These are phyloP conservation scores for Coemansia sp. DNA, from an alignment of 192 early-diverging fungal genomes.

Conservation along the genomic window DNA sequence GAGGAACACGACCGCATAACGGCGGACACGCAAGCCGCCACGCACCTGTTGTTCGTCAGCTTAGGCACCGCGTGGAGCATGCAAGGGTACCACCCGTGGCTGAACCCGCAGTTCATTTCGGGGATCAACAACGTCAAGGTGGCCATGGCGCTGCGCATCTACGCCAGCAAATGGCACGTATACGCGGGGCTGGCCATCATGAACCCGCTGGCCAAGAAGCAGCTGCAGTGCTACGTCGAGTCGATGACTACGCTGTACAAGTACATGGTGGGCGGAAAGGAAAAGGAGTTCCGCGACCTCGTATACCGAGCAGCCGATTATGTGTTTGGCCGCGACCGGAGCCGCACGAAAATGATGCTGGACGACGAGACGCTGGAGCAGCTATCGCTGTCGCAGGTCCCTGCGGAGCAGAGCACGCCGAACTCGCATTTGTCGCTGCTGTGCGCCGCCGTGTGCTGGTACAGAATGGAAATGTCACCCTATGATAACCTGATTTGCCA, in stretches of 20 bases:
- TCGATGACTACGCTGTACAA: constrained; percentile 91
- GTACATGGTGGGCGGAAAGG: constrained; percentile 87
- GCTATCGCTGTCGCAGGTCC: constrained; percentile 83
- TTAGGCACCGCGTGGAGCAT: constrained; percentile 94
- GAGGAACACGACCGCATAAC: constrained; percentile 94
- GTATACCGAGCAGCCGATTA: constrained; percentile 74
- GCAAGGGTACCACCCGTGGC: constrained; percentile 85
- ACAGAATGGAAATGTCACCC: constrained; percentile 76
- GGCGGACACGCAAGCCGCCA: constrained; percentile 96
- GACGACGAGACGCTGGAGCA: constrained; percentile 83
- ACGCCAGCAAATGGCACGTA: constrained; percentile 95
- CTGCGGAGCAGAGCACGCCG: constrained; percentile 63
- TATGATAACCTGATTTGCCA: constrained; percentile 95
- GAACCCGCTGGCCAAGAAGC: constrained; percentile 82
- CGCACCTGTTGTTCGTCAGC: constrained; percentile 91
- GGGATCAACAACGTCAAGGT: constrained; percentile 98
- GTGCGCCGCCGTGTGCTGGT: constrained; percentile 95
- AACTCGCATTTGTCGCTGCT: constrained; percentile 95
- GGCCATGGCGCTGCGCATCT: constrained; percentile 89
- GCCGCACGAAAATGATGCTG: constrained; percentile 66
- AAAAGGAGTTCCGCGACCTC: constrained; percentile 71
- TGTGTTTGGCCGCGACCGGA: constrained; percentile 73
- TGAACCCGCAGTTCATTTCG: constrained; percentile 79
- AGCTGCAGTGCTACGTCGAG: constrained; percentile 85
- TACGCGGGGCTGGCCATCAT: constrained; percentile 93